phyloP scores from a whole-genome alignment of 2,329 filamentous ascomycete genomes.

The Pseudopyrenochaeta lycopersici region DNA sequence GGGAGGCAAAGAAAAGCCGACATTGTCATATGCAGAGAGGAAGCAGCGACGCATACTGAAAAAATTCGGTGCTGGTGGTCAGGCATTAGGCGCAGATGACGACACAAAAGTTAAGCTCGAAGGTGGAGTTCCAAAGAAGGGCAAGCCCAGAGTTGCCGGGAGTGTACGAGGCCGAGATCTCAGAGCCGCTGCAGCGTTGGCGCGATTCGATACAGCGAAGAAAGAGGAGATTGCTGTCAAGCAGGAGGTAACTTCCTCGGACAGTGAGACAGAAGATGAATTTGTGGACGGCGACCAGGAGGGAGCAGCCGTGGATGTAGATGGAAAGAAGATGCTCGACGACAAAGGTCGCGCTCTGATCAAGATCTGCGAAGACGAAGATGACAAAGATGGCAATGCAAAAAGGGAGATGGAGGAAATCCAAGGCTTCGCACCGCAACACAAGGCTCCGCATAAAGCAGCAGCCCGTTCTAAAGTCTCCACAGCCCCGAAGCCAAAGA shows the following conservation, averaged over 20 bases:
- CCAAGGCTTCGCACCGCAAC: conserved; percentile 52
- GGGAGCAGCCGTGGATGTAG: conserved; percentile 68
- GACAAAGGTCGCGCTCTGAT: conserved; percentile 71
- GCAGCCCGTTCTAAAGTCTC: neutral
- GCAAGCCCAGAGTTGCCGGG: conserved; percentile 76
- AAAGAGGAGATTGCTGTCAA: conserved; percentile 53
- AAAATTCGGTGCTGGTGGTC: conserved; percentile 78
- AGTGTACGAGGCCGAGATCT: conserved; percentile 79
- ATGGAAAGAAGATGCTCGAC: conserved; percentile 72
- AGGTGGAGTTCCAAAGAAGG: conserved; percentile 67
- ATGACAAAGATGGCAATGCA: conserved; percentile 49
- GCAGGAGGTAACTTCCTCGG: conserved; percentile 44
- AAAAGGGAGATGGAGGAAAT: conserved; percentile 73
- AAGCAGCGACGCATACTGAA: conserved; percentile 76
- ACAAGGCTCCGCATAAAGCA: conserved; percentile 11
- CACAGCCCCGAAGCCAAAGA: conserved; percentile 1
- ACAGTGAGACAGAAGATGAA: conserved; percentile 48
- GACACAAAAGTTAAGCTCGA: conserved; percentile 72
- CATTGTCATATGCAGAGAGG: conserved; percentile 73
- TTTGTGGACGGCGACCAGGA: conserved; percentile 42
- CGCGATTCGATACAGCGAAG: conserved; percentile 69
- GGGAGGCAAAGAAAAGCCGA: conserved; percentile 53
- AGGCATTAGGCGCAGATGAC: conserved; percentile 74
- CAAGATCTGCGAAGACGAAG: conserved; percentile 78
- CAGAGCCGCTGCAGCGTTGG: conserved; percentile 78